Conservation (phyloP, 1,284 basidiomycete species). For the Papiliotrema laurentii region DNA sequence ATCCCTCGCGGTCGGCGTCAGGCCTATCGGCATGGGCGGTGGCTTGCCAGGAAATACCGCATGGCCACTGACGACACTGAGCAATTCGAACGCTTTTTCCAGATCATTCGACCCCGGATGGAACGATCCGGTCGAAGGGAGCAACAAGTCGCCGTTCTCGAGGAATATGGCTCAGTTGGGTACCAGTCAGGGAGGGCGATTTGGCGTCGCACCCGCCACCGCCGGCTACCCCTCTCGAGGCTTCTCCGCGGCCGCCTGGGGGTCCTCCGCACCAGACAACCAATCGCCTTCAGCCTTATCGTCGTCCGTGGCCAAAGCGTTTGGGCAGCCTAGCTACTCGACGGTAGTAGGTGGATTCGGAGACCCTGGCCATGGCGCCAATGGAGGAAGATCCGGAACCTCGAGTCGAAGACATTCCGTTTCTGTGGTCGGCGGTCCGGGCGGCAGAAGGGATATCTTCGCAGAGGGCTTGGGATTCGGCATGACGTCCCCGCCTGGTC, state of each 20-base stretch:
- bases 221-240: conserved; percentile 25
- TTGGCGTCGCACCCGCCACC: conserved; percentile 1
- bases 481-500: conserved; percentile 54
- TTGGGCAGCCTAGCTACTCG: conserved; percentile 22
- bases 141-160: conserved; percentile 44
- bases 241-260: conserved; percentile 14
- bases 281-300: conserved; percentile 26
- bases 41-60: conserved; percentile 9
- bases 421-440: conserved; percentile 59
- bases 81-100: conserved; percentile 18
- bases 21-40: conserved; percentile 26
- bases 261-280: conserved; percentile 17
- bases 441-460: conserved; percentile 39
- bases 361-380: conserved; percentile 8
- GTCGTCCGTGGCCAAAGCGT: conserved; percentile 27
- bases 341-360: conserved; percentile 31
- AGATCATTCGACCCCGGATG: conserved; percentile 24
- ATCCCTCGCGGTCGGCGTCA: conserved; percentile 37
- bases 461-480: conserved; percentile 59
- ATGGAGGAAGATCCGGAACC: conserved; percentile 54
- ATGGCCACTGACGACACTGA: conserved; percentile 30
- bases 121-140: conserved; percentile 26
- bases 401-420: conserved; percentile 81
- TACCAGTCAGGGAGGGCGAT: background rate
- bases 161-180: conserved; percentile 14